Base-by-base conservation (phyloP, 129 eudicot species). In the Silybum marianum region DNA sequence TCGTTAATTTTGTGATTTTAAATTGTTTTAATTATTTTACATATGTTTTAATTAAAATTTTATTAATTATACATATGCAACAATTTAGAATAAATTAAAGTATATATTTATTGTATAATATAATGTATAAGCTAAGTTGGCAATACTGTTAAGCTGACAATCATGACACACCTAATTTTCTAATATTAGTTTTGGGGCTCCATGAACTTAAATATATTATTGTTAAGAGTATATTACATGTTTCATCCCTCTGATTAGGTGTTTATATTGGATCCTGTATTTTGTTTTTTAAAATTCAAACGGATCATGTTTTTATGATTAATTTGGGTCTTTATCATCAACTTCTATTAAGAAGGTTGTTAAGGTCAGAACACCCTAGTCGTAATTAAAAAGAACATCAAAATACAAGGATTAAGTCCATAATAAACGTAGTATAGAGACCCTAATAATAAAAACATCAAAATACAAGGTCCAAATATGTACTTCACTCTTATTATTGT, bases 161-260 rank as follows among this genome's bases (percentile, higher is more conserved):
- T 81, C 74, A 81, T 73, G 74, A 13, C 13, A 81, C 12, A 16
- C 0, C 74, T 0, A 73, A 65, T 81, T 54, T 63, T 73, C n/a
- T 63, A 81, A 73, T 73, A 63, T 39, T 9, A 58, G 84, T 78
- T 81, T 73, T 42, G 84, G 84, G 84, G 79, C 84, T 81, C 79
- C 13, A 81, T 81, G 73, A 73, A 63, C 63, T 34, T 60, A 75
- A 75, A 48, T 13, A 12, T 18, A 58, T 54, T 54, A 18, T 2
- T 48, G 18, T 48, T 48, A 48, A 2, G 4, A 46, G 19, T 6
- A 38, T 12, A 14, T 48, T 14, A 48, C 60, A 48, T 48, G 60
- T 12, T 44, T 3, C 18, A 16, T 48, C 18, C 13, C 60, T 48
- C 4, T 48, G 5, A 16, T 13, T 48, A 12, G n/a, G n/a, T 48